phyloP scores from a whole-genome alignment of 495 filamentous ascomycete genomes.

The Bathelium albidoporum region DNA sequence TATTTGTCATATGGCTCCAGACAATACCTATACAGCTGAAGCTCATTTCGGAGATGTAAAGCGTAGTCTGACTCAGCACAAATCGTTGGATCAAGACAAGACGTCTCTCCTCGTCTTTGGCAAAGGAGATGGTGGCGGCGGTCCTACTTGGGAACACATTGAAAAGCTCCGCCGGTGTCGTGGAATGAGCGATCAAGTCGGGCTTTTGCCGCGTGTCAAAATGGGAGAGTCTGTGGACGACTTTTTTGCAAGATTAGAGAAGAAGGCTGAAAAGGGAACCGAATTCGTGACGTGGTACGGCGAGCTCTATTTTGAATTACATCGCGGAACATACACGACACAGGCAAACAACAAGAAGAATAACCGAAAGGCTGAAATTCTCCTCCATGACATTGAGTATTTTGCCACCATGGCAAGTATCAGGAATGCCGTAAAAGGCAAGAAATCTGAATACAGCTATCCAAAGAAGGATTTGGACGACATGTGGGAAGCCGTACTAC shows the following conservation, averaged over 20 bases:
- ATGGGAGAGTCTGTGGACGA: slow-evolving; percentile 92
- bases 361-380: slow-evolving; percentile 74
- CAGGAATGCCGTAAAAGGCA: slow-evolving; percentile 35
- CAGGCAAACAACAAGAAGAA: slow-evolving; percentile 95
- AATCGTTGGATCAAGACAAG: slow-evolving; percentile 82
- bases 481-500: slow-evolving; percentile 80
- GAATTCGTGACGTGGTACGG: slow-evolving; percentile 95
- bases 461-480: slow-evolving; percentile 83
- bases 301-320: slow-evolving; percentile 94
- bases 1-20: slow-evolving; percentile 90
- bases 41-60: slow-evolving; percentile 94
- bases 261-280: slow-evolving; percentile 55
- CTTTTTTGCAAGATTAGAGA: slow-evolving; percentile 79
- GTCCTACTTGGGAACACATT: slow-evolving; percentile 84
- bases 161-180: slow-evolving; percentile 94
- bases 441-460: slow-evolving; percentile 55
- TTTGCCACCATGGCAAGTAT: slow-evolving; percentile 80
- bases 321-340: slow-evolving; percentile 92
- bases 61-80: slow-evolving; percentile 83
- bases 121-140: slow-evolving; percentile 91
- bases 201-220: slow-evolving; percentile 73
- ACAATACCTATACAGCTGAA: slow-evolving; percentile 88
- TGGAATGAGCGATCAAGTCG: slow-evolving; percentile 79
- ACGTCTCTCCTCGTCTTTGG: slow-evolving; percentile 87
- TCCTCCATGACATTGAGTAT: slow-evolving; percentile 79